Evolutionary conservation across 495 filamentous ascomycete species (phyloP), one percentile per base, ranked within the genome.

Genomic region (Penicillium soppii): DNA sequence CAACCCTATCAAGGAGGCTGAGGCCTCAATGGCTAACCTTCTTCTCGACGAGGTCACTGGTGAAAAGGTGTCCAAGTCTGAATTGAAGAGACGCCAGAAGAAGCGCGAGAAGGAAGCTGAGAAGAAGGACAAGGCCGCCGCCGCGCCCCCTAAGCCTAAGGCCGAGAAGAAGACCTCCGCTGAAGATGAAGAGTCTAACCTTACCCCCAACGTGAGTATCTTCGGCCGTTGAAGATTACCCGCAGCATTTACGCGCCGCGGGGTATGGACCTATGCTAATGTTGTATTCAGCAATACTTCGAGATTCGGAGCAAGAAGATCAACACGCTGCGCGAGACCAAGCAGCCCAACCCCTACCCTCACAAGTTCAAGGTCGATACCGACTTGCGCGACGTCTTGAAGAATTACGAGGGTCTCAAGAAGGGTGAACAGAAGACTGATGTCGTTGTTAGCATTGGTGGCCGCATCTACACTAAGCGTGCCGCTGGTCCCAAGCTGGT

Each of bases 1-100:
- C 37, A 75, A 68, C 59, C 50, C 67, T 52, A 72, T 76, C 42
- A 65, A 73, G 50, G 85, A 86, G 76, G 80, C 79, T 50, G 80
- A 82, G 54, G 75, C 72, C 52, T 79, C 82, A 67, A 70, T 87
- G 60, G 82, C 83, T 64, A 91, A 92, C 65, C 80, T 92, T 53
- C 78, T 90, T 64, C 76, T 89, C 23, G 90, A 95, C 67, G 88
- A 92, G 53, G 86, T 87, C 51, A 92, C 90, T 32, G 90, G 90
- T 54, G 90, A 95, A 73, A 83, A 77, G 71, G 80, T 82, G 33
- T 92, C 90, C 73, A 94, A 95, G 84, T 82, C 86, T 20, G 90
- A 92, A 72, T 77, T 94, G 68, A 98, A 97, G 88, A 92, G 89
- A 79, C 86, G 92, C 63, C 84, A 92, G 78, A 98, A 97, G 87